Base-by-base conservation (phyloP, 768 basidiomycete genomes). In the Dioszegia hungarica region DNA sequence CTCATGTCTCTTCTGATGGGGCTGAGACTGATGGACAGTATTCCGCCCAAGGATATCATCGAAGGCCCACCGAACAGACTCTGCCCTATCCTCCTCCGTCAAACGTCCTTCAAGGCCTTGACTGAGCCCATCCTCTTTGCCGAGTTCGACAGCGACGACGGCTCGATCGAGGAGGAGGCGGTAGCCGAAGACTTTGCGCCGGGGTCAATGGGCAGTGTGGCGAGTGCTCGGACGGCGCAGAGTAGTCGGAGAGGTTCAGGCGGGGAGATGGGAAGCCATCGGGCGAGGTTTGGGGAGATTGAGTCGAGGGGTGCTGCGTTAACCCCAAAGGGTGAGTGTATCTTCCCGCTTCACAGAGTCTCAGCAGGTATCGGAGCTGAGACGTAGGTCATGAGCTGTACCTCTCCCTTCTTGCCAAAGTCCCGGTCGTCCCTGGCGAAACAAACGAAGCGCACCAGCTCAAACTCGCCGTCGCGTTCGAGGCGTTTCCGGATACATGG, bases 271-370 rank as follows among this genome's bases (percentile, higher is more conserved):
- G 24, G 52, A 19, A 44, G 40, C 40, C 73, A 74, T 43, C 59
- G 63, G 29, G 73, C 70, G 0, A 54, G 73, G 6, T 74, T 74
- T 51, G 73, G 73, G 1, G 73, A 74, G 59, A 72, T 74, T 49
- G 73, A 74, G 46, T 63, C 63, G 22, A 54, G 73, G 36, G 68
- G 73, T 34, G 57, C 55, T 1, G 73, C 73, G 5, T 49, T 74
- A 31, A 74, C 73, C 8, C 52, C 41, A 6, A 61, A 66, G 53
- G 67, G 64, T 56, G 46, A 60, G 63, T 55, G 17, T n/a, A n/a
- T n/a, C n/a, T n/a, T n/a, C n/a, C n/a, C n/a, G n/a, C n/a, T n/a
- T n/a, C n/a, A n/a, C n/a, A n/a, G n/a, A 10, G 14, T 11, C 28
- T 45, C 25, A 45, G 20, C 20, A 45, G 22, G 4, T 6, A 15